phyloP scores from a whole-genome alignment of 148 eudicot genomes.

The Bassia scoparia region DNA sequence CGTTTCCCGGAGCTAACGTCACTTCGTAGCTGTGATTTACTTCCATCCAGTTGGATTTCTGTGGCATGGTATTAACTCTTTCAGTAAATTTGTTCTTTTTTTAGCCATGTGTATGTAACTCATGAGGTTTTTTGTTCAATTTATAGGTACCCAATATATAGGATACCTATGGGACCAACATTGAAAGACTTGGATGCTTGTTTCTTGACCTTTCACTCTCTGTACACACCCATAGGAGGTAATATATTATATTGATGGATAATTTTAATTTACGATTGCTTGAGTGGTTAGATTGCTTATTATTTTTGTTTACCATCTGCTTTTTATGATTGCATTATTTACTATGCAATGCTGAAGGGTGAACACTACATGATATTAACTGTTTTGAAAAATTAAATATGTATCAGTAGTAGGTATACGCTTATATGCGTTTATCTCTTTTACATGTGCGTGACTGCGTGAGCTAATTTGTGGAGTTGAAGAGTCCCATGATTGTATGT shows the following conservation, averaged over 20 bases:
- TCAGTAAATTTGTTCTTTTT: not conserved
- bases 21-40: constrained; percentile 74
- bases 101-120: not conserved
- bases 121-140: constrained; percentile 1
- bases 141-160: constrained; percentile 90
- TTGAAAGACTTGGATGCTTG: constrained; percentile 85
- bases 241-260: not conserved
- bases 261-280: not conserved
- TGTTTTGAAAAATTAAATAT: not conserved
- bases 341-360: not conserved
- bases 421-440: not conserved
- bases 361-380: not conserved
- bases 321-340: not conserved
- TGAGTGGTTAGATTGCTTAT: not conserved
- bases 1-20: constrained; percentile 59
- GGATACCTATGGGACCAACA: constrained; percentile 84
- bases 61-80: constrained; percentile 73
- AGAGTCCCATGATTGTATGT: not conserved
- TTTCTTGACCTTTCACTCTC: constrained; percentile 79
- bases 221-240: constrained; percentile 68
- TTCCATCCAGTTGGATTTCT: constrained; percentile 74
- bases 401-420: not conserved
- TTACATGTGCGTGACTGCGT: not conserved
- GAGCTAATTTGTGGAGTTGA: not conserved
- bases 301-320: not conserved